These are phyloP conservation scores for Oryza rufipogon DNA, from an alignment of 176 grass and related monocot species.

Conservation along the genomic window DNA sequence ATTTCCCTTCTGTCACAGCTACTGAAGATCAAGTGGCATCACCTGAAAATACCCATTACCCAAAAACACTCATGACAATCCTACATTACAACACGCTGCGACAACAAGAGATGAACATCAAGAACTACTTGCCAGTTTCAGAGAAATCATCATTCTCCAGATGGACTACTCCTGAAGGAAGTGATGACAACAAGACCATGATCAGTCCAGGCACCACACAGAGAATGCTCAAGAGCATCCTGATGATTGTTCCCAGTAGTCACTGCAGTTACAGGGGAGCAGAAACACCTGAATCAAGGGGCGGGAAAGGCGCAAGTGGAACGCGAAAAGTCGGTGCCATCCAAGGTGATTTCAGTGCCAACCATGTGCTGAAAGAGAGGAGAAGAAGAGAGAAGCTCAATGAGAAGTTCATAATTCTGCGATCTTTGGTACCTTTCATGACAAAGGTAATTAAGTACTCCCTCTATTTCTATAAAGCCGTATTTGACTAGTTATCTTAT, in stretches of 20 bases:
- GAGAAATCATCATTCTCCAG: constrained; percentile 57
- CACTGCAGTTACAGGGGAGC: constrained; percentile 36
- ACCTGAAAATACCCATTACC: constrained; percentile 73
- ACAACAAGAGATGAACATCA: constrained; percentile 27
- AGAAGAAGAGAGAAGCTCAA: constrained; percentile 89
- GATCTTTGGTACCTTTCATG: constrained; percentile 85
- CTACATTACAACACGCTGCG: constrained; percentile 43
- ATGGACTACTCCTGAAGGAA: constrained; percentile 49
- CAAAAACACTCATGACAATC: constrained; percentile 60
- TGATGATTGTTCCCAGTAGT: constrained; percentile 35
- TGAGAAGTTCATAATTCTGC: constrained; percentile 75
- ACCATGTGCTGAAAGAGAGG: constrained; percentile 80
- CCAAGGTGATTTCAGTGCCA: constrained; percentile 61
- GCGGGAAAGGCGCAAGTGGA: constrained; percentile 39
- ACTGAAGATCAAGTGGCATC: constrained; percentile 57
- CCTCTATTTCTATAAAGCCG: too few species aligned
- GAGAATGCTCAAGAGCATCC: constrained; percentile 61
- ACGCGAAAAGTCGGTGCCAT: not conserved
- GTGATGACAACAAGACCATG: constrained; percentile 2
- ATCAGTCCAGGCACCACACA: constrained; percentile 39
- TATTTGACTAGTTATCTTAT: too few species aligned
- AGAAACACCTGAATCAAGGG: constrained; percentile 39
- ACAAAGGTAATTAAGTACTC: constrained; percentile 60
- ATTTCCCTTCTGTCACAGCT: constrained; percentile 1
- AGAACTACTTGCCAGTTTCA: constrained; percentile 33